Percentiles rank a stretch among this genome's conserved stretches.
These are phyloP conservation scores for Ilex paraguariensis DNA, from an alignment of 305 asterid species.

Conservation along the genomic window DNA sequence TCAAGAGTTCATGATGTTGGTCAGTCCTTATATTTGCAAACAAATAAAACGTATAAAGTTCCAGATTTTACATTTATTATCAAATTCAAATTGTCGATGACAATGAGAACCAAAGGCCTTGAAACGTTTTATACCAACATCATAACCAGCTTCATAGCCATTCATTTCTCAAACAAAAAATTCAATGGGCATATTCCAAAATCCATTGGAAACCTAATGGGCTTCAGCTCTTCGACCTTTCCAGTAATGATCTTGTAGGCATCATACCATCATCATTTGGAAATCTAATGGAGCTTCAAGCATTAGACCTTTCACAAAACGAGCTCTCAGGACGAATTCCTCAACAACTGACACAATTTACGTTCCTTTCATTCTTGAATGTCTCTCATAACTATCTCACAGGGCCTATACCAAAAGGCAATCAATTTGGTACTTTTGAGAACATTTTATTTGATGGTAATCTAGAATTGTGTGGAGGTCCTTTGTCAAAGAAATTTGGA, in stretches of 20 bases:
- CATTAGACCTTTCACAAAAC: slow-evolving; percentile 13
- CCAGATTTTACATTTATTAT: background rate
- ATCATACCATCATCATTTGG: slow-evolving; percentile 12
- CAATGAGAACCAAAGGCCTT: background rate
- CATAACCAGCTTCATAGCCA: background rate
- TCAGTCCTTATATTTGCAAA: background rate
- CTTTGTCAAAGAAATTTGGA: slow-evolving; percentile 1
- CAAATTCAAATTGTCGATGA: background rate
- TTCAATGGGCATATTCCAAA: slow-evolving; percentile 14
- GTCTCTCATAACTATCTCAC: background rate
- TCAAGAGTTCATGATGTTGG: too few relatives aligned
- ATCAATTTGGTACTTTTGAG: slow-evolving; percentile 2
- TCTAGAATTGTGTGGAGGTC: slow-evolving; percentile 6
- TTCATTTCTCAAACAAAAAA: slow-evolving; percentile 16
- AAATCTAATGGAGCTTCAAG: slow-evolving; percentile 1
- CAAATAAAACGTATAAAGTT: background rate
- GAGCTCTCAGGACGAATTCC: slow-evolving; percentile 7
- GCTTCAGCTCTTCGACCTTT: slow-evolving; percentile 10
- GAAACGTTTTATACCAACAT: background rate
- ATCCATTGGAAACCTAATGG: slow-evolving; percentile 1
- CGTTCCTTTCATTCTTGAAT: background rate
- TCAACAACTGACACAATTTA: background rate
- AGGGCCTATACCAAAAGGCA: slow-evolving; percentile 6
- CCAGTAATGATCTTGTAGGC: slow-evolving; percentile 3
- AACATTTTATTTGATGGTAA: slow-evolving; percentile 7